phyloP scores from a whole-genome alignment of 176 grass and related monocot species.

The Ensete glaucum region DNA sequence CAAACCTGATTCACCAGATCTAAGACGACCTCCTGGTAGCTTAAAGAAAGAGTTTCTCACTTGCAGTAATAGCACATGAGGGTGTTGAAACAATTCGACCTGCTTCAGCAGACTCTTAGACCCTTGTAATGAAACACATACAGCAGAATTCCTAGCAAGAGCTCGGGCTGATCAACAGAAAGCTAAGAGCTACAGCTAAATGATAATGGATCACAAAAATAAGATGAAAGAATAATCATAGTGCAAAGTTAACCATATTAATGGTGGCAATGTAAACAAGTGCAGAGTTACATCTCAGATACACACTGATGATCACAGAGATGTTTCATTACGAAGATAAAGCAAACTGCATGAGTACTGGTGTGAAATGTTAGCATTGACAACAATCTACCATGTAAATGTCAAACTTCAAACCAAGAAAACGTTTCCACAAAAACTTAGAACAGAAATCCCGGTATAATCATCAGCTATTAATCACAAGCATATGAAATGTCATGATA shows the following conservation, averaged over 20 bases:
- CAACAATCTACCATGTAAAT: too few species aligned
- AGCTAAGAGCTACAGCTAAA: not conserved
- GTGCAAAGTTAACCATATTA: not conserved
- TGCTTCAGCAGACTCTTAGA: slow-evolving; percentile 13
- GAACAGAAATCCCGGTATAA: too few species aligned
- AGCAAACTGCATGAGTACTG: too few species aligned
- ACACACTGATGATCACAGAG: too few species aligned
- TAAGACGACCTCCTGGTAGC: slow-evolving; percentile 45
- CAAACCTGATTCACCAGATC: slow-evolving; percentile 46
- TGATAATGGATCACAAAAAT: not conserved
- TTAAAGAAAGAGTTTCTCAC: slow-evolving; percentile 53
- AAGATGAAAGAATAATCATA: not conserved
- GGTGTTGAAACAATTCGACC: slow-evolving; percentile 51
- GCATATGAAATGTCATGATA: too few species aligned
- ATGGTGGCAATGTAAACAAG: too few species aligned
- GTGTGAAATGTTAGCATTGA: too few species aligned
- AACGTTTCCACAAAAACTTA: too few species aligned
- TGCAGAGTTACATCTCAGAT: too few species aligned
- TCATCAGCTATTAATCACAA: too few species aligned
- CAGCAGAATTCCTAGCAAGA: not conserved
- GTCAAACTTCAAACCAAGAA: too few species aligned
- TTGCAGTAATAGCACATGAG: slow-evolving; percentile 51
- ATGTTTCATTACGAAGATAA: too few species aligned
- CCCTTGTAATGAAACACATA: not conserved
- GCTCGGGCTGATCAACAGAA: not conserved